Evolutionary conservation across 352 stramenopile genomes (phyloP), one percentile per base, ranked within the genome.

Genomic region (Phytophthora multivora): DNA sequence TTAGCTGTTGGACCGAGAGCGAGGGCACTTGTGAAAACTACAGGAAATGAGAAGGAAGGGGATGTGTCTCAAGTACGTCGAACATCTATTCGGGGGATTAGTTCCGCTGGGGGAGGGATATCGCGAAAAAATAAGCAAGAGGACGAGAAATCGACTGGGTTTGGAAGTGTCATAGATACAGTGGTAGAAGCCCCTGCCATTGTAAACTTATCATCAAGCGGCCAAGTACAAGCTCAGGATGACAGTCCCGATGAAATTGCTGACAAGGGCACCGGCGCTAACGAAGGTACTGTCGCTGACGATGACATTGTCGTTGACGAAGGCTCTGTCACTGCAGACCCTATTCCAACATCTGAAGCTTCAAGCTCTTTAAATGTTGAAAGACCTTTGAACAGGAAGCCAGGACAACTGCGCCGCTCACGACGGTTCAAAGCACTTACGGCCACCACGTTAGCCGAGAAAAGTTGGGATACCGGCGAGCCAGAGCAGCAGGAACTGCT

Each of bases 351-450:
- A 25, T 13, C 19, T 1, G 30, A 59, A 10, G 16, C 9, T 7
- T 12, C 16, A 40, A 49, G 2, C 38, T 52, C n/a, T 63, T 10
- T 33, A 13, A 8, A 13, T 33, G 28, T 4, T 12, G 47, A 41
- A 25, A 59, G 19, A 31, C n/a, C 18, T 9, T 33, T 39, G 26
- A 23, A 43, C 23, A 54, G 43, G 26, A 53, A 15, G 11, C 47
- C 40, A 36, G 39, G 47, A 15, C 46, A 54, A 40, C 21, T 69
- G 8, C 53, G 53, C 21, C 53, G 60, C 19, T 58, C 53, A 40
- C 56, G 53, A 15, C 60, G 39, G 3, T 69, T 64, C 31, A 64
- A 47, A 31, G 30, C 30, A n/a, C 30, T 57, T 15, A 69, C 35
- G 23, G 18, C 42, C 19, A 45, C 46, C 6, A 53, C 49, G 35